Conservation (phyloP, 1,139 yeast species). For the Diutina rugosa region DNA sequence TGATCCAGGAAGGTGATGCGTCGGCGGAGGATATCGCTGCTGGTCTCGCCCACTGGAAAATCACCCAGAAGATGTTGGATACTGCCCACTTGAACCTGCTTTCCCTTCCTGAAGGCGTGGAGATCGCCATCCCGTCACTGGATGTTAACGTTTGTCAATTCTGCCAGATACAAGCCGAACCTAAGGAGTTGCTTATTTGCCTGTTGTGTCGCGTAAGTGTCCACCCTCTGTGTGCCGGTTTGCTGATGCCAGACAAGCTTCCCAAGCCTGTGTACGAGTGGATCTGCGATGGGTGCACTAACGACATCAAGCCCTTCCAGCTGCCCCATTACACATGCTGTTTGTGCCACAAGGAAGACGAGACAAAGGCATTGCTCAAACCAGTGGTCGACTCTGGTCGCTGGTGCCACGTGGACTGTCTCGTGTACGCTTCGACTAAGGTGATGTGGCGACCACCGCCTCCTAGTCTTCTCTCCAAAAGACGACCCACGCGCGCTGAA, state of each 20-base stretch:
- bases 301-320: slow-evolving; percentile 48
- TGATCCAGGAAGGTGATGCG: not conserved
- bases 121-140: not conserved
- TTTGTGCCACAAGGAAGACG: slow-evolving; percentile 47
- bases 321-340: slow-evolving; percentile 53
- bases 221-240: slow-evolving; percentile 64
- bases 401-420: slow-evolving; percentile 81
- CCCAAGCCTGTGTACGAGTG: slow-evolving; percentile 33
- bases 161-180: not conserved
- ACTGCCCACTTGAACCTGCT: not conserved
- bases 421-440: slow-evolving; percentile 31
- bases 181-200: slow-evolving; percentile 38
- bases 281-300: slow-evolving; percentile 77
- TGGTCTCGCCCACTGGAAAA: slow-evolving; percentile 9
- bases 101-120: not conserved
- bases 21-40: slow-evolving; percentile 4
- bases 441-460: slow-evolving; percentile 11
- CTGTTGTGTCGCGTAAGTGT: slow-evolving; percentile 58
- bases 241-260: slow-evolving; percentile 13
- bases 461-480: slow-evolving; percentile 3
- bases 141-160: not conserved
- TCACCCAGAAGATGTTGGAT: not conserved
- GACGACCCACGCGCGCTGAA: not conserved
- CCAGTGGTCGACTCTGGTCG: slow-evolving; percentile 48
- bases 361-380: slow-evolving; percentile 39